Evolutionary conservation across 345 rosid genomes (phyloP).

Genomic region (Hevea brasiliensis): DNA sequence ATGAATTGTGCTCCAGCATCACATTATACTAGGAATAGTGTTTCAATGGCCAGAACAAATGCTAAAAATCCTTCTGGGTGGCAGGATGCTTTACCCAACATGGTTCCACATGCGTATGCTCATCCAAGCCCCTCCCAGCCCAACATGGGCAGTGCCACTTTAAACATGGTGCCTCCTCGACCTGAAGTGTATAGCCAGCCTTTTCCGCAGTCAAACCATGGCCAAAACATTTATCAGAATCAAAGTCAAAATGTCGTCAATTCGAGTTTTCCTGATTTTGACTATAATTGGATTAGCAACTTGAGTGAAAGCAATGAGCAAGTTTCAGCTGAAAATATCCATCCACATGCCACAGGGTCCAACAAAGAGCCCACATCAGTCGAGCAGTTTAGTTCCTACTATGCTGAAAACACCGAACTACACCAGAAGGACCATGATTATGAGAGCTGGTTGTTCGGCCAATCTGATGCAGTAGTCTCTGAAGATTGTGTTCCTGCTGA

Average conservation of each 20-base stretch:
- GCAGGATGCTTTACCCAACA: constrained; percentile 16
- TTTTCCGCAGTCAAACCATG: constrained; percentile 17
- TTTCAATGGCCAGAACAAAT: constrained; percentile 21
- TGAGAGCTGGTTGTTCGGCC: constrained; percentile 28
- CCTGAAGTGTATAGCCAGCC: constrained; percentile 20
- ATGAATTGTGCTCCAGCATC: constrained; percentile 17
- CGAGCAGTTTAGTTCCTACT: constrained; percentile 16
- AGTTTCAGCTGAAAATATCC: constrained; percentile 18
- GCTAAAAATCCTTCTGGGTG: constrained; percentile 13
- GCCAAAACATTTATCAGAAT: constrained; percentile 12
- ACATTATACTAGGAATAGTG: constrained; percentile 7
- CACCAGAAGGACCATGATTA: constrained; percentile 15
- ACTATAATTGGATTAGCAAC: constrained; percentile 15
- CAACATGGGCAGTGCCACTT: not conserved
- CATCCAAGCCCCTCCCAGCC: constrained; percentile 25
- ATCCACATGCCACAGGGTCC: constrained; percentile 12
- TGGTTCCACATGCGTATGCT: constrained; percentile 16
- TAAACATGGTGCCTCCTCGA: constrained; percentile 19
- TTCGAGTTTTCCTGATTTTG: constrained; percentile 20
- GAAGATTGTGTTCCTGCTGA: constrained; percentile 21
- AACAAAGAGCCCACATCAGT: constrained; percentile 19
- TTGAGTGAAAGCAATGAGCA: constrained; percentile 26
- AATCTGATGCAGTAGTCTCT: constrained; percentile 16
- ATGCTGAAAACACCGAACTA: constrained; percentile 18
- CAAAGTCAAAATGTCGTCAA: constrained; percentile 22